Conservation (phyloP, 2,329 filamentous ascomycete species). For the Penicillium sp. region DNA sequence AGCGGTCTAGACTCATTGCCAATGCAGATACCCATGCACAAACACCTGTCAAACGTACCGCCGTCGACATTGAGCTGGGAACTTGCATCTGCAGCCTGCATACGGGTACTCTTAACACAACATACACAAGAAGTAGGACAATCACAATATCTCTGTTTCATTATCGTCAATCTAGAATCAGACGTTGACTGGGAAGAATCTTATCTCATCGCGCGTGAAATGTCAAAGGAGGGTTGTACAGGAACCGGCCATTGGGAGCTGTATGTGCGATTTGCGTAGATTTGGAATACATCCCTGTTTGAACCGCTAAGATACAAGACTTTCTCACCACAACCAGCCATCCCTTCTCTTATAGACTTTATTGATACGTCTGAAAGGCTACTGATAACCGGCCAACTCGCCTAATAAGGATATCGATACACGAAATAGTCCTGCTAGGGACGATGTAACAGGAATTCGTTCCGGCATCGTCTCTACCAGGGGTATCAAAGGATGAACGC, state of each 20-base stretch:
- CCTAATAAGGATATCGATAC: not conserved
- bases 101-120: slow-evolving; percentile 5
- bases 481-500: not conserved
- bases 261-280: not conserved
- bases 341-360: not conserved
- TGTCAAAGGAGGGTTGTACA: not conserved
- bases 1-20: slow-evolving; percentile 14
- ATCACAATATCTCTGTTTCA: not conserved
- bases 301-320: not conserved
- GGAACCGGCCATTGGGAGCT: not conserved
- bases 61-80: not conserved
- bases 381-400: not conserved
- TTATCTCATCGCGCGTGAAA: not conserved
- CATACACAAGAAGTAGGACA: not conserved
- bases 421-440: not conserved
- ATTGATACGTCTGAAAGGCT: not conserved
- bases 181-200: not conserved
- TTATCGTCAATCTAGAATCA: not conserved
- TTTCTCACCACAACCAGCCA: not conserved
- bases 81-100: slow-evolving; percentile 16
- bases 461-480: not conserved
- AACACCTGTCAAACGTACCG: slow-evolving; percentile 14
- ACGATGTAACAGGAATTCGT: not conserved
- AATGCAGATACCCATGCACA: slow-evolving; percentile 15
- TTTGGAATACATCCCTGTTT: slow-evolving; percentile 12